These are phyloP conservation scores for Nitzschia putrida DNA, from an alignment of 108 stramenopile genomes.

Conservation along the genomic window DNA sequence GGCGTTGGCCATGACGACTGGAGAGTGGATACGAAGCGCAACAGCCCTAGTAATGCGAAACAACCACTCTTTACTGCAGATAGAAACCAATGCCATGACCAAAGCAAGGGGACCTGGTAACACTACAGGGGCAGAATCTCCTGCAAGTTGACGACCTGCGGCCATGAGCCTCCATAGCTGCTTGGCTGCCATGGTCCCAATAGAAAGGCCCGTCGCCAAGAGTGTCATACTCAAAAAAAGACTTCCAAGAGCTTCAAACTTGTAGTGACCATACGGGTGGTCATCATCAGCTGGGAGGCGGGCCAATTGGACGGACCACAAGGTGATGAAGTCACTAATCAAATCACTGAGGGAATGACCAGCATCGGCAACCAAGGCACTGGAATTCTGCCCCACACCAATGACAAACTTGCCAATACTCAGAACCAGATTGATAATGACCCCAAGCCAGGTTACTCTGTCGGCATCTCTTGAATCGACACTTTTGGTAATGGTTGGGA, in stretches of 20 bases:
- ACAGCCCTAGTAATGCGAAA: constrained; percentile 85
- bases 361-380: constrained; percentile 93
- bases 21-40: constrained; percentile 81
- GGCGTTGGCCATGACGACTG: constrained; percentile 96
- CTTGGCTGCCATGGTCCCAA: constrained; percentile 78
- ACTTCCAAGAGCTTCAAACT: constrained; percentile 91
- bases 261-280: constrained; percentile 98
- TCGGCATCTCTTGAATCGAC: constrained; percentile 71
- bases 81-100: constrained; percentile 80
- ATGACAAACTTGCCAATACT: constrained; percentile 75
- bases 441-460: constrained; percentile 86
- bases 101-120: constrained; percentile 76
- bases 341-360: constrained; percentile 93
- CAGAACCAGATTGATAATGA: constrained; percentile 76
- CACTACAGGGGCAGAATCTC: constrained; percentile 39
- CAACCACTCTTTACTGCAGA: constrained; percentile 93
- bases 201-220: constrained; percentile 81
- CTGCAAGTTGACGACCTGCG: constrained; percentile 32
- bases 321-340: constrained; percentile 90
- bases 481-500: constrained; percentile 1
- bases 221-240: constrained; percentile 90
- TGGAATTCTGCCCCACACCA: constrained; percentile 80
- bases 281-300: constrained; percentile 86
- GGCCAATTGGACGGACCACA: constrained; percentile 87
- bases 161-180: constrained; percentile 56